These are phyloP conservation scores for Climacium dendroides DNA, from an alignment of 225 moss, liverwort and hornwort genomes.

Conservation along the genomic window DNA sequence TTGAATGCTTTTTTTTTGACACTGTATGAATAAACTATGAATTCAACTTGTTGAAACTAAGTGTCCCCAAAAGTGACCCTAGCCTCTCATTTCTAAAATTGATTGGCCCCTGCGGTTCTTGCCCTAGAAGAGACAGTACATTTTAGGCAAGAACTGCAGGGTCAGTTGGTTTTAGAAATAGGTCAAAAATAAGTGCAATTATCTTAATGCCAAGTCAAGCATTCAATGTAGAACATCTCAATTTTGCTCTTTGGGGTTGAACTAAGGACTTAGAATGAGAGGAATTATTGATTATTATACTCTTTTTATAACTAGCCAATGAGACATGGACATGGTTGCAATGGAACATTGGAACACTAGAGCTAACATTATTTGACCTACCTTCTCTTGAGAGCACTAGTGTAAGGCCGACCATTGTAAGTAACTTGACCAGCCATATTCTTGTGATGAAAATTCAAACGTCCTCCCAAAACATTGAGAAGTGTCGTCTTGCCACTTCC, in stretches of 20 bases:
- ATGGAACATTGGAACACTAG: neutral
- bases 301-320: neutral
- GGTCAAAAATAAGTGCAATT: too few relatives aligned
- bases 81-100: too few relatives aligned
- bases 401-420: constrained; percentile 62
- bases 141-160: neutral
- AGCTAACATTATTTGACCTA: neutral
- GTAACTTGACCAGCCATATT: constrained; percentile 46
- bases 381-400: constrained; percentile 72
- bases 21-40: neutral
- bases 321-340: neutral
- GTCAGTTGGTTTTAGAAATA: neutral
- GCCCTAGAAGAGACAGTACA: too few relatives aligned
- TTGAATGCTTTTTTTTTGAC: too few relatives aligned
- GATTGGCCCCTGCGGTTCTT: too few relatives aligned
- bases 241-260: neutral
- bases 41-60: neutral
- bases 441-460: constrained; percentile 19
- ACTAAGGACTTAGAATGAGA: neutral
- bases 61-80: neutral
- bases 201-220: neutral
- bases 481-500: constrained; percentile 93
- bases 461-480: constrained; percentile 72
- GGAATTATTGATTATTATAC: too few relatives aligned
- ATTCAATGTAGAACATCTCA: neutral